phyloP scores from a whole-genome alignment of 2,329 filamentous ascomycete species.

The Monosporascus sp. region DNA sequence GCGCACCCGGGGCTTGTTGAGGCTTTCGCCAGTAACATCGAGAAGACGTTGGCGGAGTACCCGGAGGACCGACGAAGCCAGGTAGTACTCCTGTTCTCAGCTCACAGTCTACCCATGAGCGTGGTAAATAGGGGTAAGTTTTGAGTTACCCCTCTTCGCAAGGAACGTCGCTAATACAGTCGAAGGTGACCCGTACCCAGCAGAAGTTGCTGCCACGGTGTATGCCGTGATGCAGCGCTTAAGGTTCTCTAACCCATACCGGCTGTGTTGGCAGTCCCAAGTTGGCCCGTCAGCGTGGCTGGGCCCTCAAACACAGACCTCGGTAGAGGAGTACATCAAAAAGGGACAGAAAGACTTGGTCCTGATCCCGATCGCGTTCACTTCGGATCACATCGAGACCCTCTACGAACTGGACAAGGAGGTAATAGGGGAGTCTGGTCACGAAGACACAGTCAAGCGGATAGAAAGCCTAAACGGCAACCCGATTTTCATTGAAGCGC shows the following conservation, averaged over 20 bases:
- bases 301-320: constrained; percentile 85
- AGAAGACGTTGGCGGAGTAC: constrained; percentile 78
- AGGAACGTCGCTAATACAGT: constrained; percentile 20
- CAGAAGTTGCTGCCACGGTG: constrained; percentile 92
- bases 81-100: constrained; percentile 87
- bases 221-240: constrained; percentile 94
- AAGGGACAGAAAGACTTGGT: constrained; percentile 90
- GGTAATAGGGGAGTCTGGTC: constrained; percentile 82
- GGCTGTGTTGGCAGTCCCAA: constrained; percentile 96
- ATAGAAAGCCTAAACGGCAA: constrained; percentile 90
- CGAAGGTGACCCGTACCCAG: constrained; percentile 84
- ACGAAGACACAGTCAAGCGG: constrained; percentile 76
- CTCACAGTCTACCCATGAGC: constrained; percentile 93
- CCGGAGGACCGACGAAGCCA: constrained; percentile 73
- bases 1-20: constrained; percentile 86
- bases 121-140: constrained; percentile 82
- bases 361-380: constrained; percentile 93
- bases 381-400: constrained; percentile 98
- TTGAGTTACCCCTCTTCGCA: background rate
- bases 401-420: constrained; percentile 91
- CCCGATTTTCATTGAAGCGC: constrained; percentile 81
- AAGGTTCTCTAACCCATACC: constrained; percentile 83
- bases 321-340: constrained; percentile 82
- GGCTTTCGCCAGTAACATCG: constrained; percentile 88
- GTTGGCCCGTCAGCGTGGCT: constrained; percentile 95